Evolutionary conservation across 495 filamentous ascomycete genomes (phyloP).

Genomic region (Penicilliopsis zonata): DNA sequence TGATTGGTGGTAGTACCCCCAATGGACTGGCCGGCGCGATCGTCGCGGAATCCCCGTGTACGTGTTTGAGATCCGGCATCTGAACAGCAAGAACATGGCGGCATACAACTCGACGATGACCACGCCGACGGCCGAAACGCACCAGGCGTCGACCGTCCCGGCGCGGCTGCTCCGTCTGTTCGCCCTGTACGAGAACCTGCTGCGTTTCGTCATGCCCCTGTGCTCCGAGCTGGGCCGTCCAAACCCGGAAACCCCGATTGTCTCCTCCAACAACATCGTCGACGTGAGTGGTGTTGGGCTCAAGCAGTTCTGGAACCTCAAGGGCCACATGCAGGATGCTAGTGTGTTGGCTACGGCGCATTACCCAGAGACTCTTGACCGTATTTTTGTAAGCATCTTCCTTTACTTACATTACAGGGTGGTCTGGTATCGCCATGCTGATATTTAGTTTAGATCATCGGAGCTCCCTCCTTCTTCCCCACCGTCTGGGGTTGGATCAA

Average conservation of each 20-base stretch:
- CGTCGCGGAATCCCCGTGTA: constrained; percentile 82
- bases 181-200: constrained; percentile 80
- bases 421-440: too few species aligned
- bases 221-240: constrained; percentile 63
- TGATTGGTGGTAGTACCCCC: constrained; percentile 53
- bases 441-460: constrained; percentile 50
- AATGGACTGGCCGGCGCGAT: constrained; percentile 84
- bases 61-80: constrained; percentile 71
- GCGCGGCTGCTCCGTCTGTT: constrained; percentile 68
- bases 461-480: constrained; percentile 81
- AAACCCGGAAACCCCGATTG: constrained; percentile 63
- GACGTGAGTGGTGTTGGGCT: constrained; percentile 74
- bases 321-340: constrained; percentile 83
- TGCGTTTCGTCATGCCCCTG: constrained; percentile 75
- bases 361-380: constrained; percentile 83
- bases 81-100: constrained; percentile 67
- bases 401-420: background rate
- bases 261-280: constrained; percentile 81
- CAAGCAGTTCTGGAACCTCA: constrained; percentile 89
- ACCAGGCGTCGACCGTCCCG: constrained; percentile 35
- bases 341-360: constrained; percentile 77
- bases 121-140: constrained; percentile 46
- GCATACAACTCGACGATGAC: constrained; percentile 56
- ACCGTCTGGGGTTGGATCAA: constrained; percentile 95
- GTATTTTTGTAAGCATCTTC: constrained; percentile 55